Evolutionary conservation across 352 stramenopile genomes (phyloP).

Genomic region (Globisporangium cylindrosporum): DNA sequence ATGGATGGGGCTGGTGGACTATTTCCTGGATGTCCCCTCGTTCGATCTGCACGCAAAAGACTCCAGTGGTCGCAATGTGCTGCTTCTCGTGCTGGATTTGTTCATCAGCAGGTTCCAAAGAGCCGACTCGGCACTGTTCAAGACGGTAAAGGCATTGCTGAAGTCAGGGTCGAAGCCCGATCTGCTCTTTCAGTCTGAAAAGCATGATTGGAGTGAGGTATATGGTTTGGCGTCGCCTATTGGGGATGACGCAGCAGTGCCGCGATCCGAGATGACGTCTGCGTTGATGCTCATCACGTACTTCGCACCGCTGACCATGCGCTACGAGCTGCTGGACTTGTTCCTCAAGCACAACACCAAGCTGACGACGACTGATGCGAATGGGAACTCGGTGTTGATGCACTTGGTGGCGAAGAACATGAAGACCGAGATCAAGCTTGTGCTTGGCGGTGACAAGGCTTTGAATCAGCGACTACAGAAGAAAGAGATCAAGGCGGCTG

Average conservation of each 20-base stretch:
- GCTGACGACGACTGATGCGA: slow-evolving; percentile 35
- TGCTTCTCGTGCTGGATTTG: not conserved
- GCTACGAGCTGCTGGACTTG: slow-evolving; percentile 24
- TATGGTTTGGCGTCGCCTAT: slow-evolving; percentile 40
- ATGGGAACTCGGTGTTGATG: slow-evolving; percentile 58
- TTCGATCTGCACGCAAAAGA: slow-evolving; percentile 41
- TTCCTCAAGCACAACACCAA: slow-evolving; percentile 29
- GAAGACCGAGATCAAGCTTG: slow-evolving; percentile 35
- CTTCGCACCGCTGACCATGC: slow-evolving; percentile 30
- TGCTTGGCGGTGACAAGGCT: slow-evolving; percentile 29
- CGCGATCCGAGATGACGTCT: slow-evolving; percentile 34
- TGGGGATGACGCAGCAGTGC: slow-evolving; percentile 22
- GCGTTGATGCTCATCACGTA: slow-evolving; percentile 1
- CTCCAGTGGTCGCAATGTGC: not conserved
- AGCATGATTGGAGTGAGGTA: slow-evolving; percentile 30
- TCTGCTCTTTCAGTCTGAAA: not conserved
- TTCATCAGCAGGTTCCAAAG: not conserved
- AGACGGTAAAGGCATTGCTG: not conserved
- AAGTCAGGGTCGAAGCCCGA: not conserved
- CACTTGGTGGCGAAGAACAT: slow-evolving; percentile 53
- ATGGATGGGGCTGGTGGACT: slow-evolving; percentile 35
- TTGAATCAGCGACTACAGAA: slow-evolving; percentile 12
- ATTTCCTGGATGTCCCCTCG: slow-evolving; percentile 34
- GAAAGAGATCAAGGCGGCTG: slow-evolving; percentile 30
- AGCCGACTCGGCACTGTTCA: not conserved